Evolutionary conservation across 2,329 filamentous ascomycete genomes (phyloP), one percentile per base, ranked within the genome.

Genomic region (Tolypocladium tundrense): DNA sequence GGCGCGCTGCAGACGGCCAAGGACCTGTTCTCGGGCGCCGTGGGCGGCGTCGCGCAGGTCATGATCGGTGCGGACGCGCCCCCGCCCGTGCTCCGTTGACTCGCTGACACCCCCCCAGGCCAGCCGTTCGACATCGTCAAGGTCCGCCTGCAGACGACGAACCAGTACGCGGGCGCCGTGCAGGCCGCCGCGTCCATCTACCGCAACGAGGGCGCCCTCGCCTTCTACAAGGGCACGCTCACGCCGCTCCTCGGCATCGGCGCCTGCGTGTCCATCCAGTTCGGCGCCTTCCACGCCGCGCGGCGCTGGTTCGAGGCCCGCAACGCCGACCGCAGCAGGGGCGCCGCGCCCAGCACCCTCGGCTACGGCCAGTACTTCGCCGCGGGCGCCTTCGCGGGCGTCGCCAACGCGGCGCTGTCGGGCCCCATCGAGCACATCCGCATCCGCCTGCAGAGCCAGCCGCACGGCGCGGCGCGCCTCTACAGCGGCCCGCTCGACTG

Each of bases 171-270:
- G 56, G 87, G 84, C 63, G 94, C 94, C 56, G 75, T 95, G 53
- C 81, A 90, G 67, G 90, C 90, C 64, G 94, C 92, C 9, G 81
- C 82, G 55, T 84, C 88, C 62, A 97, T 99, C 76, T 90, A 90
- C 75, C 86, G 84, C 67, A 87, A 90, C 68, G 94, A 99, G 73
- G 94, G 94, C 1, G 81, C 91, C 2, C 76, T 89, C 14, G 94
- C 94, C 58, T 99, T 99, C 79, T 99, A 99, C 84, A 99, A 99
- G 76, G 94, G 94, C 68, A 97, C 94, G 0, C 80, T 99, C 58
- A 97, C 94, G 6, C 94, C 94, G 0, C 81, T 99, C 58, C 84
- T 99, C 58, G 94, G 94, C 64, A 97, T 99, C 69, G 94, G 94
- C 65, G 94, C 94, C 65, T 99, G 94, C 72, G 92, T 94, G 52